phyloP scores from a whole-genome alignment of 495 filamentous ascomycete species.

The Xylaria telfairii region DNA sequence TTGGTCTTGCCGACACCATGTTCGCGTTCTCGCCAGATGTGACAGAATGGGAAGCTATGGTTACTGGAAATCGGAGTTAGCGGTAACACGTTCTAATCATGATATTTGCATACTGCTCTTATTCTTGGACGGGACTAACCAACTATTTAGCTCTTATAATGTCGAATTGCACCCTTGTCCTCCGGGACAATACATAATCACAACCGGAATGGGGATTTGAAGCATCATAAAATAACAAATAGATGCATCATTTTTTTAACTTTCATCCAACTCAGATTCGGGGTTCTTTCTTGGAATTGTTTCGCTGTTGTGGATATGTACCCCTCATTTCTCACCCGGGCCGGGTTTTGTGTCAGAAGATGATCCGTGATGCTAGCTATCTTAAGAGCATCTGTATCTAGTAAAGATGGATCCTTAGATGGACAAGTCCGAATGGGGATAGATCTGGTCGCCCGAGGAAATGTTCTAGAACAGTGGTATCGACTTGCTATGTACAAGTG shows the following conservation, averaged over 20 bases:
- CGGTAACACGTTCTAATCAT: background rate
- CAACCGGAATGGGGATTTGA: background rate
- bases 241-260: background rate
- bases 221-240: background rate
- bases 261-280: background rate
- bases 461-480: slow-evolving; percentile 25
- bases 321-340: background rate
- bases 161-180: no score
- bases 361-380: slow-evolving; percentile 12
- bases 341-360: slow-evolving; percentile 1
- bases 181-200: no score
- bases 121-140: background rate
- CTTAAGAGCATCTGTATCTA: slow-evolving; percentile 17
- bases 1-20: background rate
- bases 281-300: background rate
- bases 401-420: slow-evolving; percentile 10
- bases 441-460: slow-evolving; percentile 26
- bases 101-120: background rate
- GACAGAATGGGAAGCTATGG: background rate
- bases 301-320: background rate
- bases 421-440: slow-evolving; percentile 13
- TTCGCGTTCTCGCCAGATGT: background rate
- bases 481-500: slow-evolving; percentile 27
- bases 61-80: background rate
- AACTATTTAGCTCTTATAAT: background rate